Evolutionary conservation across 306 rosid species (phyloP), one percentile per base, ranked within the genome.

Genomic region (Casuarina cunninghamiana): DNA sequence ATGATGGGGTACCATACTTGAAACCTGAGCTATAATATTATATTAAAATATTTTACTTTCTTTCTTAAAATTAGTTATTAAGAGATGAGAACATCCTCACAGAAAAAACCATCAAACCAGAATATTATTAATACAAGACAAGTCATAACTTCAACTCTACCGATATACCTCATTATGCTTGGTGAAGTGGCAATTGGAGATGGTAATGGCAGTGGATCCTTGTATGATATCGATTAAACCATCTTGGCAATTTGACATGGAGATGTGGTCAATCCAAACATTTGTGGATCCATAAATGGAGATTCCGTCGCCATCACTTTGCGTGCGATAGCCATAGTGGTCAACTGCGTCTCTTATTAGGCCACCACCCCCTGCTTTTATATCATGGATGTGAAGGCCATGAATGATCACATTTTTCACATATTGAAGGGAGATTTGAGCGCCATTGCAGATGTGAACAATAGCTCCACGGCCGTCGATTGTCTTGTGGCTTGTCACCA

Each of bases 261-360:
- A 90, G 72, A 86, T 62, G 65, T 90, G 90, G 67, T 90, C 91
- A 2, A 90, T 80, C 93, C 93, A 90, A 69, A 87, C 39, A 39
- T 80, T 73, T 10, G 75, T 21, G 38, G 82, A 67, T 53, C 91
- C 93, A 72, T 6, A 90, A 74, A 90, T 2, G 0, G 93, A 90
- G 57, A 87, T 80, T 10, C 85, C 93, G 66, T 90, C 91, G 1
- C 93, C 90, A 19, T 90, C 93, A 21, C 93, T 87, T 1, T 0
- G 44, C 0, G 82, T 54, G 9, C 91, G 86, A 0, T 2, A 0
- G 26, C 93, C 93, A 26, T 6, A 76, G 75, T 89, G 93, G 53
- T 41, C 7, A 5, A 51, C 0, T 0, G 91, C 80, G 82, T 89
- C 91, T 72, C 91, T 76, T 9, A 90, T 67, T 41, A 78, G n/a